Percentiles rank a stretch among this genome's conserved stretches.
Evolutionary conservation across 2,329 filamentous ascomycete species (phyloP).

Genomic region (Penicillium sp.): DNA sequence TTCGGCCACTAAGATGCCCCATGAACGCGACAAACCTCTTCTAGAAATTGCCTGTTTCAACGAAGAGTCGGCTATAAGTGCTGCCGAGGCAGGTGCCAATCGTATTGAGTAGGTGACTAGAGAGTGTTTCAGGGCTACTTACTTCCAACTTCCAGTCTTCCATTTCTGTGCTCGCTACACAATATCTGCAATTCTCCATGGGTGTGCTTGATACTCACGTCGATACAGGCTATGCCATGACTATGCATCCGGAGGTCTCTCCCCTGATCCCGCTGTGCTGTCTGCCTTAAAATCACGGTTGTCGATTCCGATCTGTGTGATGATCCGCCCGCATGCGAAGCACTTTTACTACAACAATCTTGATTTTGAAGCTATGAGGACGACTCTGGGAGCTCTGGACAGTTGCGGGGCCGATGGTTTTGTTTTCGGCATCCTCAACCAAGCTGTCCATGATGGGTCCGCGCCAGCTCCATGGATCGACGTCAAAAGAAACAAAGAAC

Average conservation of each 20-base stretch:
- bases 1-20: too few relatives aligned
- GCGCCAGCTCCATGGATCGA: slow-evolving; percentile 35
- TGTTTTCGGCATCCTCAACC: slow-evolving; percentile 51
- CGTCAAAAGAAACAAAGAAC: slow-evolving; percentile 36
- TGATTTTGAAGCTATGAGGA: slow-evolving; percentile 48
- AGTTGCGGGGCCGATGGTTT: slow-evolving; percentile 45
- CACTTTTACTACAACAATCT: slow-evolving; percentile 45
- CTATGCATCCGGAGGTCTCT: slow-evolving; percentile 19
- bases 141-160: too few relatives aligned
- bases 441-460: not conserved
- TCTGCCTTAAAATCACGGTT: slow-evolving; percentile 25
- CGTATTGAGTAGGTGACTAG: slow-evolving; percentile 51
- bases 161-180: too few relatives aligned
- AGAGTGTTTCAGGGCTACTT: too few relatives aligned
- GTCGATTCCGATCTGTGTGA: slow-evolving; percentile 49
- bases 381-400: slow-evolving; percentile 38
- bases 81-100: slow-evolving; percentile 45
- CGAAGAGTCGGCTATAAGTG: slow-evolving; percentile 43
- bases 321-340: slow-evolving; percentile 53
- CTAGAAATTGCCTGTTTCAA: slow-evolving; percentile 53
- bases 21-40: slow-evolving; percentile 2
- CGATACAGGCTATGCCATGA: slow-evolving; percentile 26
- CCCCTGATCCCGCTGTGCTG: slow-evolving; percentile 20
- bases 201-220: slow-evolving; percentile 41
- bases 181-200: too few relatives aligned